phyloP scores from a whole-genome alignment of 2,329 filamentous ascomycete genomes.

The Talaromyces sp. region DNA sequence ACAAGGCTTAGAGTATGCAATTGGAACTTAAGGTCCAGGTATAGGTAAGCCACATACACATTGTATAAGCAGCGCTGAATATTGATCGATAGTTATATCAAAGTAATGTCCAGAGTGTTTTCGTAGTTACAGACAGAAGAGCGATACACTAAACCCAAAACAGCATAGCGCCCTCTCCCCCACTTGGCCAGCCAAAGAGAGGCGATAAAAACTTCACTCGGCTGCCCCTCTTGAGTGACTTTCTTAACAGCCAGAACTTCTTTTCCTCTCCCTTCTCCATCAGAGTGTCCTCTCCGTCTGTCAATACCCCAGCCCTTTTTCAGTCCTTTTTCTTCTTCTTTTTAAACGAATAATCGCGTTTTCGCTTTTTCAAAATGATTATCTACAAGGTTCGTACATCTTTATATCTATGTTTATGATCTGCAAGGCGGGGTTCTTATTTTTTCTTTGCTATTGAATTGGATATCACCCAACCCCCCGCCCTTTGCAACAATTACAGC shows the following conservation, averaged over 20 bases:
- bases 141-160: neutral
- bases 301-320: slow-evolving; percentile 21
- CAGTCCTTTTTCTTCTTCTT: slow-evolving; percentile 19
- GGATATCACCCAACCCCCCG: neutral
- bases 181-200: slow-evolving; percentile 10
- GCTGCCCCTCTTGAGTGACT: slow-evolving; percentile 15
- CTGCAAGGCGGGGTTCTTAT: neutral
- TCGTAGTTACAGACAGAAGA: no score
- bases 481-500: neutral
- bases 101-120: no score
- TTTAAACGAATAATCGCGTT: slow-evolving; percentile 17
- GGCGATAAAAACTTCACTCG: slow-evolving; percentile 28
- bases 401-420: neutral
- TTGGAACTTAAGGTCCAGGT: no score
- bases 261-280: slow-evolving; percentile 2
- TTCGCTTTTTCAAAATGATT: slow-evolving; percentile 58
- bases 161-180: slow-evolving; percentile 7
- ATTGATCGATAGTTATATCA: no score
- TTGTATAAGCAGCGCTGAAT: no score
- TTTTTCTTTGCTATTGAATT: neutral
- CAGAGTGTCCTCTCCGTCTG: neutral
- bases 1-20: no score
- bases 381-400: slow-evolving; percentile 59
- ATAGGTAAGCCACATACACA: no score
- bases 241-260: slow-evolving; percentile 18